These are phyloP conservation scores for Alternaria metachromatica DNA, from an alignment of 2,329 filamentous ascomycete genomes.

Conservation along the genomic window DNA sequence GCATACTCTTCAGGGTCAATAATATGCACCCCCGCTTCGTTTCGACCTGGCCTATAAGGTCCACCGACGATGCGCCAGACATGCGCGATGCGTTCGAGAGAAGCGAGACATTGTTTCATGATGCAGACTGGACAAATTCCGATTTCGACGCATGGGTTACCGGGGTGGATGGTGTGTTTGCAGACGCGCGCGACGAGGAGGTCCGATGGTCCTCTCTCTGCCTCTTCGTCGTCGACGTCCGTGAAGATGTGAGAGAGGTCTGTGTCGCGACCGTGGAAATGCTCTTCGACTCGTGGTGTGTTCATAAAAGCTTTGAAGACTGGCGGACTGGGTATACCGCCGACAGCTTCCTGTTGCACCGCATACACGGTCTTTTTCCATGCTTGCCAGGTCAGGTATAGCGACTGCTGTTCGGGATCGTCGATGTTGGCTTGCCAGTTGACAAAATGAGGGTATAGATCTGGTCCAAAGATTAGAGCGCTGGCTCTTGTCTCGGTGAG, in stretches of 20 bases:
- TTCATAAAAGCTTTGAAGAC: conserved; percentile 2
- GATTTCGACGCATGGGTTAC: neutral
- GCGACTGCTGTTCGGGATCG: neutral
- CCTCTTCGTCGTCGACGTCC: neutral
- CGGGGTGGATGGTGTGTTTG: neutral
- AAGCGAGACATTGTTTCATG: neutral
- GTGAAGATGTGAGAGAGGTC: neutral
- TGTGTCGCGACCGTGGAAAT: neutral
- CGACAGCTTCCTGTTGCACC: neutral
- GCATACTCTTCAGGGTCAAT: neutral
- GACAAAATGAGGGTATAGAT: neutral
- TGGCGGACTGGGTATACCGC: neutral
- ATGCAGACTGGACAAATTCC: neutral
- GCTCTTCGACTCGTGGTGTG: neutral
- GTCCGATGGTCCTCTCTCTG: neutral
- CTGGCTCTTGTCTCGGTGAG: neutral
- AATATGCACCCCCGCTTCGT: neutral
- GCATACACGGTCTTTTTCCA: neutral
- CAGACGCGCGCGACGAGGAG: neutral
- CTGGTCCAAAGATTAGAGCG: neutral
- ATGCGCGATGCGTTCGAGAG: conserved; percentile 1
- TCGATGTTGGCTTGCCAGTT: neutral
- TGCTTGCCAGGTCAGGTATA: neutral
- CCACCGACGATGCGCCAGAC: conserved; percentile 3
- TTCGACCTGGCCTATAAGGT: neutral